Conservation (phyloP, 2,329 filamentous ascomycete species). For the Apiospora rasikravindrae region DNA sequence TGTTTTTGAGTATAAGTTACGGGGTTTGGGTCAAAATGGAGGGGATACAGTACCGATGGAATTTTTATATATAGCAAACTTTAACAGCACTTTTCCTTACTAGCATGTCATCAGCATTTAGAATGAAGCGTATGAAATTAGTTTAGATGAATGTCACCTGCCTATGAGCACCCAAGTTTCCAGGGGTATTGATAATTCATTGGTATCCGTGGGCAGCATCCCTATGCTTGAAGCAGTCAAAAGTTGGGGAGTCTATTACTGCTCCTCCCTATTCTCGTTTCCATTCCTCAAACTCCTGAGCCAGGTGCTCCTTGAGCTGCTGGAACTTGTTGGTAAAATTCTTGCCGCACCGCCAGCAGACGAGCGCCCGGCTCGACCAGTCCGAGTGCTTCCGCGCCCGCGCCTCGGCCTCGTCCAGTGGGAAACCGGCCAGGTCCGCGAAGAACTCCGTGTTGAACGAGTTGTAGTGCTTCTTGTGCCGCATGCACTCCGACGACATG, state of each 20-base stretch:
- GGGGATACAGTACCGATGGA: constrained; percentile 4
- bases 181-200: neutral
- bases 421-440: constrained; percentile 78
- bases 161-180: neutral
- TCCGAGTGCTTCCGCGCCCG: constrained; percentile 63
- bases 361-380: constrained; percentile 64
- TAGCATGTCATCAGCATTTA: neutral
- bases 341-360: constrained; percentile 83
- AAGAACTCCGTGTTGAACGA: constrained; percentile 89
- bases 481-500: constrained; percentile 73
- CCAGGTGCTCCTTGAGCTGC: constrained; percentile 61
- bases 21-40: neutral
- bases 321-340: constrained; percentile 78
- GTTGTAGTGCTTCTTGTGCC: constrained; percentile 88
- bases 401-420: constrained; percentile 69
- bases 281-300: constrained; percentile 77
- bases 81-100: neutral
- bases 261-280: constrained; percentile 57
- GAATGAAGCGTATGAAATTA: constrained; percentile 12
- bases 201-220: neutral
- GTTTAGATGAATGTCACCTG: constrained; percentile 4
- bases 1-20: neutral
- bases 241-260: neutral
- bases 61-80: neutral
- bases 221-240: no score